Evolutionary conservation across 495 filamentous ascomycete species (phyloP).

Genomic region (Lichenothelia convexa): DNA sequence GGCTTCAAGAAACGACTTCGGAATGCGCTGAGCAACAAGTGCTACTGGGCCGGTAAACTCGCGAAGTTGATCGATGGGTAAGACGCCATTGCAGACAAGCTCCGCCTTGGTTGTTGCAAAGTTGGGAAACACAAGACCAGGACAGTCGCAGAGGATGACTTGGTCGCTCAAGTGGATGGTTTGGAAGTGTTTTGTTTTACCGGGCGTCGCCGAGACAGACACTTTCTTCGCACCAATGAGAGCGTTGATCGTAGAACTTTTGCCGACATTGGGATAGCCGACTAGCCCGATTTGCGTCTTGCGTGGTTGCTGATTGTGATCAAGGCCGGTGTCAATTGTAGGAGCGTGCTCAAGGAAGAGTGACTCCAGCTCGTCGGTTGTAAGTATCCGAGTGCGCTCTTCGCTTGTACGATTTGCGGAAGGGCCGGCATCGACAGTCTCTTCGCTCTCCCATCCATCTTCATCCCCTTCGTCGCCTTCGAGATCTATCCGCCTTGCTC

Average conservation of each 20-base stretch:
- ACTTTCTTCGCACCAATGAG: slow-evolving; percentile 96
- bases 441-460: slow-evolving; percentile 20
- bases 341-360: slow-evolving; percentile 49
- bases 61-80: slow-evolving; percentile 92
- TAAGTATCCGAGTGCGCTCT: slow-evolving; percentile 60
- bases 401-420: slow-evolving; percentile 14
- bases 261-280: slow-evolving; percentile 97
- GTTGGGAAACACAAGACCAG: slow-evolving; percentile 95
- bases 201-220: slow-evolving; percentile 89
- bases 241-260: slow-evolving; percentile 97
- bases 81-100: slow-evolving; percentile 83
- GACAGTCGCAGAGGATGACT: slow-evolving; percentile 93
- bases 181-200: slow-evolving; percentile 99
- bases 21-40: slow-evolving; percentile 79
- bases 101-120: slow-evolving; percentile 95
- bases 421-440: slow-evolving; percentile 9
- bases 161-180: slow-evolving; percentile 82
- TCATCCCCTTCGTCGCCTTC: slow-evolving; percentile 24
- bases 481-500: slow-evolving; percentile 9
- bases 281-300: slow-evolving; percentile 87
- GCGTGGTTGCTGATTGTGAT: slow-evolving; percentile 20
- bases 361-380: slow-evolving; percentile 77
- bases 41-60: slow-evolving; percentile 80
- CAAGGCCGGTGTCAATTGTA: slow-evolving; percentile 15
- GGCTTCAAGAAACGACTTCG: slow-evolving; percentile 76